Conservation (phyloP, 345 rosid genomes). For the Citrus cavaleriei region DNA sequence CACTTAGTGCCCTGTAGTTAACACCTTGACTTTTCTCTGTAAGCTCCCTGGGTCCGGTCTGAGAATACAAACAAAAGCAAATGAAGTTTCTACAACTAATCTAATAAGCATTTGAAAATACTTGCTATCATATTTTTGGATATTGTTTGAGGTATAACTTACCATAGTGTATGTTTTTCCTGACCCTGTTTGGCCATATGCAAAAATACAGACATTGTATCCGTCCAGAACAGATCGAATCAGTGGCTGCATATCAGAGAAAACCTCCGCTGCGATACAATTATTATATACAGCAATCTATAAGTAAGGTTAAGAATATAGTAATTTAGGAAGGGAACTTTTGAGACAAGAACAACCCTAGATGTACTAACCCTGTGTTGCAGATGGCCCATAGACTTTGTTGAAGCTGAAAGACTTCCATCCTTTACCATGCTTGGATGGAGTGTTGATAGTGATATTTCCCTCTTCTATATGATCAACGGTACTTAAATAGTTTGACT, state of each 20-base stretch:
- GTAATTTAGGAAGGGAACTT: background rate
- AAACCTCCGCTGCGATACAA: constrained; percentile 77
- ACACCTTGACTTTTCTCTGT: constrained; percentile 83
- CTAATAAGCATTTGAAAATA: background rate
- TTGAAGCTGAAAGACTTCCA: constrained; percentile 75
- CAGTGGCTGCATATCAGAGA: constrained; percentile 93
- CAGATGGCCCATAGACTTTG: constrained; percentile 90
- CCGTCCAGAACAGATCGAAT: constrained; percentile 97
- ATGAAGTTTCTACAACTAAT: background rate
- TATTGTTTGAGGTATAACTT: constrained; percentile 20
- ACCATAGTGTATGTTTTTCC: constrained; percentile 98
- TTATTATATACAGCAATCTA: background rate
- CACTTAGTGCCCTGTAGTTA: constrained; percentile 90
- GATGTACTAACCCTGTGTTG: constrained; percentile 64
- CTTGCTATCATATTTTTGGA: constrained; percentile 3
- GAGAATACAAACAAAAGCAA: constrained; percentile 23
- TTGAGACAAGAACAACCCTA: background rate
- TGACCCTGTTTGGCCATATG: constrained; percentile 97
- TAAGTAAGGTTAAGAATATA: background rate
- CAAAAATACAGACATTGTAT: constrained; percentile 97
- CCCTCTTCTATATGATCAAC: constrained; percentile 77
- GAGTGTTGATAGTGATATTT: constrained; percentile 54
- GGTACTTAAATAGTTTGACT: constrained; percentile 56
- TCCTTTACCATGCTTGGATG: constrained; percentile 79
- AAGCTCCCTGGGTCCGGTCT: constrained; percentile 89